Evolutionary conservation across 495 filamentous ascomycete species (phyloP), one percentile per base, ranked within the genome.

Genomic region (Umbilicaria muhlenbergii): DNA sequence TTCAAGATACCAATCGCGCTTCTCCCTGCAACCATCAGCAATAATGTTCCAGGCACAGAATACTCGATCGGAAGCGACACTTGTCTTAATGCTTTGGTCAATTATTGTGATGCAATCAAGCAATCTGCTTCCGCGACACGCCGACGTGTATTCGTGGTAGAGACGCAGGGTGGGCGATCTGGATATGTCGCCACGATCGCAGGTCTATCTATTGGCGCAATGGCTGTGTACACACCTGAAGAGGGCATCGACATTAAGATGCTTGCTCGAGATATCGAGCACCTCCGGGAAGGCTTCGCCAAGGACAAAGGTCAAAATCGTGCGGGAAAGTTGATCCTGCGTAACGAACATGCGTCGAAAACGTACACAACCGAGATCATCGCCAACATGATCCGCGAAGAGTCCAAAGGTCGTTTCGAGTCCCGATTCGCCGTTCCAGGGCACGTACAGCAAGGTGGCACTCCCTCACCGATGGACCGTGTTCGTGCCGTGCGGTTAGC

Each of bases 21-120:
- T 18, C 69, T 96, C 12, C 92, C 92, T 14, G 92, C 92, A n/a
- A 99, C 92, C 19, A 87, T 99, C 57, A 88, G 81, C 52, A 96
- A 96, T 69, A 99, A 99, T 61, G 92, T 99, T 8, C 92, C 91
- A 0, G 92, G 92, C 8, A 94, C 87, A 12, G 92, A 99, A 62
- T 99, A 94, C 65, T 94, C 86, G 0, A 73, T 99, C 37, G 92
- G 92, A 14, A 92, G 83, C 39, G 92, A 99, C 58, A 99, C 92
- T 11, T 99, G 92, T 57, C 68, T 96, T 34, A 99, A 99, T 60
- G 86, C 92, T n/a, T 69, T 99, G 14, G 84, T 94, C 47, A 71
- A 80, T 31, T 99, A 95, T 65, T 99, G 92, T 58, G 92, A 99
- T 65, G 84, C 83, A 36, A 94, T 96, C 64, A 85, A 88, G 54